Conservation (phyloP, 306 rosid genomes). For the Sesbania bispinosa region DNA sequence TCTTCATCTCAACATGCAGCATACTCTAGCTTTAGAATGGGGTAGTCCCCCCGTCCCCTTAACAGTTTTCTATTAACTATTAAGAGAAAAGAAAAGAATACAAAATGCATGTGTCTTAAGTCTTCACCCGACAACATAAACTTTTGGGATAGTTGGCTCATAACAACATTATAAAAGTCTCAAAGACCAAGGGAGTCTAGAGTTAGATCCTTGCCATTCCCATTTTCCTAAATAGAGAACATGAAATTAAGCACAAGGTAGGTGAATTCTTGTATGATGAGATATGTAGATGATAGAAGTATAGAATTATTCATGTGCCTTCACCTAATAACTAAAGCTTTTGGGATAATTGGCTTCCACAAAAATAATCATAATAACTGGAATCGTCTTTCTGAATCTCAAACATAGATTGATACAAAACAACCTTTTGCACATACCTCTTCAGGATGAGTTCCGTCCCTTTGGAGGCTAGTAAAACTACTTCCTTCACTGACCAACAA, state of each 20-base stretch:
- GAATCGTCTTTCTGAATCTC: slow-evolving; percentile 11
- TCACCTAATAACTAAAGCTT: slow-evolving; percentile 1
- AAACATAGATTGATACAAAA: not conserved
- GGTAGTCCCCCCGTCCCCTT: not conserved
- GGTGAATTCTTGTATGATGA: not conserved
- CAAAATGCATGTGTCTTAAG: not conserved
- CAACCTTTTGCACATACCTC: slow-evolving; percentile 43
- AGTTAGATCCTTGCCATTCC: not conserved
- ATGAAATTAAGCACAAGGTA: not conserved
- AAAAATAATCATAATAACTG: not conserved
- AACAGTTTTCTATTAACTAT: not conserved
- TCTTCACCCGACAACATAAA: not conserved
- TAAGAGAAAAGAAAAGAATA: not conserved
- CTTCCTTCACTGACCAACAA: slow-evolving; percentile 47
- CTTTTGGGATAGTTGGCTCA: not conserved
- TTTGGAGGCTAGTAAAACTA: slow-evolving; percentile 36
- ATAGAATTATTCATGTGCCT: slow-evolving; percentile 8
- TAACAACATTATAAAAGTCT: not conserved
- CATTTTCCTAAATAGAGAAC: not conserved
- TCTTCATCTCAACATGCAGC: too few relatives aligned
- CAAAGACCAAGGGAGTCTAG: not conserved
- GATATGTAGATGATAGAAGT: not conserved
- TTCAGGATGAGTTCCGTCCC: slow-evolving; percentile 36
- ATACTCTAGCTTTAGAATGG: not conserved
- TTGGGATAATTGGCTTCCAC: not conserved